phyloP scores from a whole-genome alignment of 83 land plant genomes.

The Picea abies region DNA sequence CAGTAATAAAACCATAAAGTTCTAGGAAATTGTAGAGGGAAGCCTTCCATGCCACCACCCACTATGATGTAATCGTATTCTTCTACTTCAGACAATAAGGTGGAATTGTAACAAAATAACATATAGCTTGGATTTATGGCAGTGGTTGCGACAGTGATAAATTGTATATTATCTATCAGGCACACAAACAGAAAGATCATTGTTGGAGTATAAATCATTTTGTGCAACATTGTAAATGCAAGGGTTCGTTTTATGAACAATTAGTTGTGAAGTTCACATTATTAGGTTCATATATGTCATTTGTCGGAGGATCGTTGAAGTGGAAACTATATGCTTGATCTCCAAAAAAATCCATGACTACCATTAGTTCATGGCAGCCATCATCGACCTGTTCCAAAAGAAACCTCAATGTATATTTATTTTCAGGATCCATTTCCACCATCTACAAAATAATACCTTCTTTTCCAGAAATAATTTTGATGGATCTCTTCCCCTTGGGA shows the following conservation, averaged over 20 bases:
- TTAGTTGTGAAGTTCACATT: conserved; percentile 44
- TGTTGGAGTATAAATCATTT: too few relatives aligned
- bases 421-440: conserved; percentile 53
- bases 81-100: not conserved
- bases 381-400: conserved; percentile 51
- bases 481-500: conserved; percentile 63
- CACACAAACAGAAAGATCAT: too few relatives aligned
- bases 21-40: conserved; percentile 65
- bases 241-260: too few relatives aligned
- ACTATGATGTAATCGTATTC: conserved; percentile 66
- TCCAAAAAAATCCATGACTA: conserved; percentile 67
- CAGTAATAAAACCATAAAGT: conserved; percentile 38
- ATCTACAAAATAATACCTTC: conserved; percentile 75
- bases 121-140: not conserved
- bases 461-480: conserved; percentile 68
- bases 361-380: conserved; percentile 54
- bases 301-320: conserved; percentile 14
- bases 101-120: not conserved
- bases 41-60: conserved; percentile 77
- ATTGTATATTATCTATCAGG: too few relatives aligned
- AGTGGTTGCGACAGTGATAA: too few relatives aligned
- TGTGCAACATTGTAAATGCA: too few relatives aligned
- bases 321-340: conserved; percentile 46
- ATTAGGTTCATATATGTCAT: conserved; percentile 30
- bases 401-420: conserved; percentile 50